Base-by-base conservation (phyloP, 2,329 filamentous ascomycete genomes). In the Pseudodiploospora longispora region DNA sequence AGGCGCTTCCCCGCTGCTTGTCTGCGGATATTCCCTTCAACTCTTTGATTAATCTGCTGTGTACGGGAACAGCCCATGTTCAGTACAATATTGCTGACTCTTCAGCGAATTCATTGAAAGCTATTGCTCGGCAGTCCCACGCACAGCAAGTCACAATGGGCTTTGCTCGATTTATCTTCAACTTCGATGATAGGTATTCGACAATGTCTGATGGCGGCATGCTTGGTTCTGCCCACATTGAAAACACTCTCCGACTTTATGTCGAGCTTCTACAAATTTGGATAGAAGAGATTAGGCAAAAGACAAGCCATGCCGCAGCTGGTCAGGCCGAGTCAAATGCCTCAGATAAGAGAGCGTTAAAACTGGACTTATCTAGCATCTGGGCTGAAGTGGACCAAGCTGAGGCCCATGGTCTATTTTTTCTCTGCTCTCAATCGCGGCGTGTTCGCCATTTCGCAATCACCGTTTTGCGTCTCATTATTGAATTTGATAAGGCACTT, bases 121-220 rank as follows among this genome's bases (percentile, higher is more conserved):
- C 91, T 0, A 98, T 98, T 55, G 93, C 94, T 8, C 78, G 87
- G 30, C 93, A 98, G 58, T 87, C 85, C 6, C 86, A 95, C 64
- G 90, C 93, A 0, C 89, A 98, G 54, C 87, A 93, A 62, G 93
- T 98, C 3, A 95, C 90, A 0, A 95, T 94, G 65, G 91, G 93
- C 0, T 98, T 98, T 65, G 87, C 93, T 33, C 78, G 90, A 28
- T 98, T 97, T 65, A 98, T 98, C 42, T 98, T 98, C 69, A 95
- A 93, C 54, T 98, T 97, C 61, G 94, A 98, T 62, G 90, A 95
- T 53, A 82, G 90, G 27, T 98, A 98, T 62, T 88, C 91, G 1
- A 97, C 93, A 30, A 96, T 97, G 82, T 95, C 90, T 7, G 93
- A 98, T 58, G 93, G 94, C 30, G 93, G 93, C 3, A 93, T 98